These are phyloP conservation scores for Persicaria tinctoria DNA, from an alignment of 148 eudicot genomes.

Conservation along the genomic window DNA sequence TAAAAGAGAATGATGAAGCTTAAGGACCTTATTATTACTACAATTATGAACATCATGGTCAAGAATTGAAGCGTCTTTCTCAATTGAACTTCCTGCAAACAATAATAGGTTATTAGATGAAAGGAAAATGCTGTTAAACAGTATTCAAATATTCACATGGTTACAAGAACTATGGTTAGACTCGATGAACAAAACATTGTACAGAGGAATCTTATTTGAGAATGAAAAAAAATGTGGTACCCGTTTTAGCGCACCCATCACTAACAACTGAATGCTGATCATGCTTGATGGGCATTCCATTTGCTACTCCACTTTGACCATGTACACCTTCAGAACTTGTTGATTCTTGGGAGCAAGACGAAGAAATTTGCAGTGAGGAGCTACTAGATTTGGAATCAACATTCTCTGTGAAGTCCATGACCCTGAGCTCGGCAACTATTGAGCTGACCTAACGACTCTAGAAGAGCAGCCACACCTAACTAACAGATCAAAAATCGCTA, in stretches of 20 bases:
- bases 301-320: conserved; percentile 5
- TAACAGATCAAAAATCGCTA: neutral
- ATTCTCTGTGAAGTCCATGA: neutral
- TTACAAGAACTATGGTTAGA: neutral
- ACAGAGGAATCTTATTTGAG: neutral
- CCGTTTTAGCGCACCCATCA: neutral
- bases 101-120: neutral
- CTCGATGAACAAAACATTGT: neutral
- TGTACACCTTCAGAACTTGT: neutral
- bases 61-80: neutral
- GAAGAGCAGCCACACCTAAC: neutral
- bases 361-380: neutral
- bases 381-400: neutral
- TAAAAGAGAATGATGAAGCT: neutral
- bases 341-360: neutral
- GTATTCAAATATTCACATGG: neutral
- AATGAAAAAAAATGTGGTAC: neutral
- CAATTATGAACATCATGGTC: neutral
- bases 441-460: neutral
- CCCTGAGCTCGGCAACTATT: neutral
- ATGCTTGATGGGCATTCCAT: neutral
- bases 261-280: neutral
- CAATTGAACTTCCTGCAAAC: neutral
- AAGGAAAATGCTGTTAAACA: neutral
- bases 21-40: neutral